Base-by-base conservation (phyloP, 75 land plant genomes). In the Pinus albicaulis region DNA sequence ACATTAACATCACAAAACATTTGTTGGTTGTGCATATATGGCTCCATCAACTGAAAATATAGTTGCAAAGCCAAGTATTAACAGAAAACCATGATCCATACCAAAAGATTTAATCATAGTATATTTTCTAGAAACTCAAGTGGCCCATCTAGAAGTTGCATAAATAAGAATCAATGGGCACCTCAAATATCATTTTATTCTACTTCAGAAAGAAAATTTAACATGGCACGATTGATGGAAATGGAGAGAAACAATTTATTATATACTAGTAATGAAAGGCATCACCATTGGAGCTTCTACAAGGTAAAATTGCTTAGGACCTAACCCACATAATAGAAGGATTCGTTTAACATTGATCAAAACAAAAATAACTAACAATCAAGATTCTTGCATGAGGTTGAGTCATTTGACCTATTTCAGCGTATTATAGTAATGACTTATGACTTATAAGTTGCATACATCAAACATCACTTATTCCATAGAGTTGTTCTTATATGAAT, bases 31-130 rank as follows among this genome's bases (percentile, higher is more conserved):
- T 65, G 80, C 28, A 28, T 36, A 81, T 82, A 34, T 83, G 86
- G 64, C 92, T 79, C 92, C 91, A 87, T 93, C 92, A 91, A 16
- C 88, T 26, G 57, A 91, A 72, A 24, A 89, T 38, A 88, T 84
- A 56, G 86, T 74, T 65, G 65, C 82, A 31, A 90, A 58, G 11
- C 76, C 56, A 20, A n/a, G n/a, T 5, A 90, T 38, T 34, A 85
- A 81, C 8, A 88, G 57, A 73, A 88, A 71, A 2, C 85, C 92
- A 19, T 90, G 59, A 57, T 92, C 86, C 17, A 70, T 59, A 1
- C 91, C 91, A 65, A 84, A 71, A 16, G 87, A 91, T 63, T 91
- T 76, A 71, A 92, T 92, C 41, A 87, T 57, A 63, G 81, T 90
- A 70, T 85, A 87, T 69, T 56, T 82, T 71, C 71, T 90, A 38